Conservation (phyloP, 2,329 filamentous ascomycete species). For the Epichloe amarillans region DNA sequence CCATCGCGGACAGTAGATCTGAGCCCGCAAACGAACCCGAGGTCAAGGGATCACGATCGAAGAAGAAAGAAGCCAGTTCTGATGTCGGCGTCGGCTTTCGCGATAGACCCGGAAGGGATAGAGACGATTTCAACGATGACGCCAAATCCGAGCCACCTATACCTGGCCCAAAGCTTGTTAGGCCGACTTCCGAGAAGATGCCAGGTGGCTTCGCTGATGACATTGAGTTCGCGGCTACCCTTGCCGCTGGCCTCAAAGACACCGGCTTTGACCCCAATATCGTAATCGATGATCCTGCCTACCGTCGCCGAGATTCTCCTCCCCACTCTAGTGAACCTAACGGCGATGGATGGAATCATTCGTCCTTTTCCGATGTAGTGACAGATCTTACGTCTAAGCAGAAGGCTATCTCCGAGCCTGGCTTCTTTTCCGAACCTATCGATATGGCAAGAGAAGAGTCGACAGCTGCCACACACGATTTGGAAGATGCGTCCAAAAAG, state of each 20-base stretch:
- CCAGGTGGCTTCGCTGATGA: slow-evolving; percentile 56
- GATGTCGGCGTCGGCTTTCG: slow-evolving; percentile 6
- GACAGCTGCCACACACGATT: slow-evolving; percentile 12
- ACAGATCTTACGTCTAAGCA: slow-evolving; percentile 21
- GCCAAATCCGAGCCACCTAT: slow-evolving; percentile 32
- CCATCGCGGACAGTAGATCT: slow-evolving; percentile 29
- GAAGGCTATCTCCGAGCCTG: slow-evolving; percentile 19
- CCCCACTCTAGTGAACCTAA: slow-evolving; percentile 41
- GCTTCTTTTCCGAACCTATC: slow-evolving; percentile 35
- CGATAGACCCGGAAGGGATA: slow-evolving; percentile 10
- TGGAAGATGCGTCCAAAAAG: slow-evolving; percentile 16
- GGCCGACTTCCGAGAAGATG: slow-evolving; percentile 36
- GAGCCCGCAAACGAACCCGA: slow-evolving; percentile 23
- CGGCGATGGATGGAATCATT: slow-evolving; percentile 29
- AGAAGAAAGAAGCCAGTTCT: slow-evolving; percentile 3
- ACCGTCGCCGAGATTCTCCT: slow-evolving; percentile 49
- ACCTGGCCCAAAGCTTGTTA: slow-evolving; percentile 43
- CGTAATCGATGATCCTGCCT: slow-evolving; percentile 52
- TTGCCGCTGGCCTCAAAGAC: slow-evolving; percentile 55
- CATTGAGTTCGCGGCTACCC: slow-evolving; percentile 53
- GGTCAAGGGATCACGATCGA: slow-evolving; percentile 7
- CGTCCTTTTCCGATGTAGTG: slow-evolving; percentile 35
- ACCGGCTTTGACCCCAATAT: slow-evolving; percentile 59
- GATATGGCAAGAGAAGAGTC: slow-evolving; percentile 25
- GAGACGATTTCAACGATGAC: slow-evolving; percentile 22